Evolutionary conservation across 140 eudicot species (phyloP), one percentile per base, ranked within the genome.

Genomic region (Cichorium intybus): DNA sequence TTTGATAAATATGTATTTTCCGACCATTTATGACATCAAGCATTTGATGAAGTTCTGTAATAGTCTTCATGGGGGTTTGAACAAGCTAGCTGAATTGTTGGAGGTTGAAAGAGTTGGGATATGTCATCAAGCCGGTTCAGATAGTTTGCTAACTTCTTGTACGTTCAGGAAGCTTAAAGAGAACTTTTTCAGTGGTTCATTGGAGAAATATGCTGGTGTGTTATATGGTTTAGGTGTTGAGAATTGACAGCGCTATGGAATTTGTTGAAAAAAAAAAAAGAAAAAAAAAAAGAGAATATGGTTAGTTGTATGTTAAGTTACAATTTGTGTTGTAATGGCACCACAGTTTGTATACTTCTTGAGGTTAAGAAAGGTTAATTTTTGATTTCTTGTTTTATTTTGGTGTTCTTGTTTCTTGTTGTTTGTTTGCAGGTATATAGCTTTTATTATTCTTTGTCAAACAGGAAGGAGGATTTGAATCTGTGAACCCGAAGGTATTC

Each of bases 121-220:
- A 16, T 80, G 84, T 60, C 96, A 88, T 49, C 96, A 88, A 68
- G 96, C 96, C 10, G 94, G 96, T 56, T 88, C 96, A 14, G 96
- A 88, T 70, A 88, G 94, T 67, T 82, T 88, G 90, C 94, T 88
- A 41, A 85, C 94, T 0, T 75, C 90, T 17, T 80, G 79, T 68
- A 75, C 90, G 4, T 88, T 88, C 80, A 82, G 79, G 94, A 88
- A 88, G 80, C 75, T 87, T 83, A 87, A 79, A 64, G 87, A 84
- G 71, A 75, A 60, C 64, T 81, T 81, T 89, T 87, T 85, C 57
- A 78, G 84, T 22, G 96, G 90, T 43, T 82, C 96, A 10, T 20
- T 88, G 77, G 94, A 88, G 79, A 82, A 80, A 56, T 85, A 88
- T 72, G 80, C 94, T n/a, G 96, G 96, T 66, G 89, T 85, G 20